Conservation (phyloP, 257 asterid genomes). For the Capsicum rhomboideum region DNA sequence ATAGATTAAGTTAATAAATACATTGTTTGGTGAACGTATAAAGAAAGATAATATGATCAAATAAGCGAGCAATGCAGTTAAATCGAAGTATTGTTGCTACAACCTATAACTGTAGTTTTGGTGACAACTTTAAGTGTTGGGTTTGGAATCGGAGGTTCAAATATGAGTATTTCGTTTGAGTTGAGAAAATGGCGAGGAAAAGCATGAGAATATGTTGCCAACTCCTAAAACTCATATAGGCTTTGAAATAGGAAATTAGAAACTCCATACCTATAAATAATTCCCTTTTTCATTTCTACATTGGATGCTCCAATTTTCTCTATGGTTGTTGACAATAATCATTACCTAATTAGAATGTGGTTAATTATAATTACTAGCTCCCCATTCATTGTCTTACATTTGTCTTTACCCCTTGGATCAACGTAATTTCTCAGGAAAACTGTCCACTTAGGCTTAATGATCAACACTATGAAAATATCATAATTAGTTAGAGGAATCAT, state of each 20-base stretch:
- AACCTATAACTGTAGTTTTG: too few species aligned
- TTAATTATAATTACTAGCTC: background rate
- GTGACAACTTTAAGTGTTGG: too few species aligned
- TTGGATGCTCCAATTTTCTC: conserved; percentile 8
- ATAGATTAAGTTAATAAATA: too few species aligned
- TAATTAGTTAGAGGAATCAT: background rate
- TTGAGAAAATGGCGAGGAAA: too few species aligned
- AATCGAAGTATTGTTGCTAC: too few species aligned
- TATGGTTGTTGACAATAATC: background rate
- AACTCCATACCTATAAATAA: background rate
- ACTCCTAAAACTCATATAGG: too few species aligned
- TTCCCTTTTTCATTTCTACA: background rate
- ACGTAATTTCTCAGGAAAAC: background rate
- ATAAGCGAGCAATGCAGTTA: too few species aligned
- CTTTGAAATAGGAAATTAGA: background rate
- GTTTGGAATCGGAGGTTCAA: too few species aligned
- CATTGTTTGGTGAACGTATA: too few species aligned
- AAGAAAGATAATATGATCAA: too few species aligned
- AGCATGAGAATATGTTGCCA: too few species aligned
- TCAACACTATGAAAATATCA: background rate
- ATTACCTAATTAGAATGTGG: conserved; percentile 10
- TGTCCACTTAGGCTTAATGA: background rate
- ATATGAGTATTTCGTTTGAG: too few species aligned
- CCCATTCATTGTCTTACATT: background rate
- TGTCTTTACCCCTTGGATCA: conserved; percentile 4